Evolutionary conservation across 257 asterid species (phyloP), one percentile per base, ranked within the genome.

Genomic region (Parsonsia alboflavescens): DNA sequence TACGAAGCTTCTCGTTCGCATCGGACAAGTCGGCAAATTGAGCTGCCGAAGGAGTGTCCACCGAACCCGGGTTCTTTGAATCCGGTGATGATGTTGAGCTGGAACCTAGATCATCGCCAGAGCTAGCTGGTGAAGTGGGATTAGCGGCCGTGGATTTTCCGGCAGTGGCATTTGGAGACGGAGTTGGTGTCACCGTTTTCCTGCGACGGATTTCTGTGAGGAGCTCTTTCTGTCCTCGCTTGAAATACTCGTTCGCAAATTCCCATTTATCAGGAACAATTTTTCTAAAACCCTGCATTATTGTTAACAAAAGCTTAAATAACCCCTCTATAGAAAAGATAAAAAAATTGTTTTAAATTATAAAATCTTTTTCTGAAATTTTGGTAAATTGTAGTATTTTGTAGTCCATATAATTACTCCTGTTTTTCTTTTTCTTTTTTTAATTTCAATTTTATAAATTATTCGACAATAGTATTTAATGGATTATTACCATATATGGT

Each of bases 241-340:
- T 81, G 84, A 93, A 93, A 76, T 85, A 75, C 21, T 91, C 96
- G 63, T 91, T 93, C 44, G 97, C 96, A 19, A 93, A 93, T 77
- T 93, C 98, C 98, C 98, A 93, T 63, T 91, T 91, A 79, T 93
- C 96, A 0, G 97, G 96, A 63, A 88, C 96, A 0, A 79, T 89
- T 72, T 93, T 93, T 0, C 96, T 82, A 36, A 93, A 93, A 30
- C 98, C 98, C 98, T 93, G 82, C 9, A 1, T 6, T 52, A 33
- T 33, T 33, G 39, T 56, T 24, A 56, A 56, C 13, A 19, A 56
- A 56, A 56, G 17, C 1, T 45, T 24, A 7, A 46, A 46, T 8
- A 33, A 33, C 39, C 39, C 3, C 3, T 1, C 39, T 3, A 33
- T 1, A 33, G 3, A 33, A 33, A 33, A 33, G 3, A 33, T 1